Base-by-base conservation (phyloP, 1,139 yeast genomes). In the Lodderomyces beijingensis region DNA sequence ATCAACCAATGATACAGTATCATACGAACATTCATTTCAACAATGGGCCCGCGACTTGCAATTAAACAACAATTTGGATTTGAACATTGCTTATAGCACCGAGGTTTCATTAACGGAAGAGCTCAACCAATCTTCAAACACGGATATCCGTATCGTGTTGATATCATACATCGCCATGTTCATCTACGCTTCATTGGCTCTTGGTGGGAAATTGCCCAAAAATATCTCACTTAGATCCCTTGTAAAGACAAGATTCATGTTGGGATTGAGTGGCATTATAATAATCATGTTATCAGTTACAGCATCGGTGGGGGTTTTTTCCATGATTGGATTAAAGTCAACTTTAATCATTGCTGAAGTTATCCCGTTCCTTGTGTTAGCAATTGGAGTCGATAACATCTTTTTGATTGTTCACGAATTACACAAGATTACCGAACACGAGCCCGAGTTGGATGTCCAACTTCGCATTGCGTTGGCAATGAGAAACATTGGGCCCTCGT, bases 311-410 rank as follows among this genome's bases (percentile, higher is more conserved):
- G 96, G 96, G 0, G 46, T 85, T n/a, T 82, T 86, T 54, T 72
- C 95, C 6, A 49, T 75, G 8, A 43, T 83, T 13, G 94, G 94
- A 0, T 59, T 89, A 32, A 86, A 84, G 48, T 85, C 95, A 0
- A 91, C 97, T 0, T 64, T 91, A 25, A 89, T 91, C 42, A 87
- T 91, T 42, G 96, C 97, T 1, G 97, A 91, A 52, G 97, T 91
- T 3, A 91, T 91, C 28, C 97, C 97, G n/a, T 91, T 91, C 49
- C 62, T 91, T 49, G 83, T 91, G 4, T 65, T 91, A 40, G 98
- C 98, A 0, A 80, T 91, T 36, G 98, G 98, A 11, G 91, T 91
- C 17, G 98, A 91, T 57, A 91, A 91, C 51, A 84, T 91, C 21
- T 91, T 89, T 51, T 62, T 91, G 43, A 74, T 91, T 16, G 82